Conservation (phyloP, 371 early-diverging fungal genomes). For the Haplosporangium sp. region DNA sequence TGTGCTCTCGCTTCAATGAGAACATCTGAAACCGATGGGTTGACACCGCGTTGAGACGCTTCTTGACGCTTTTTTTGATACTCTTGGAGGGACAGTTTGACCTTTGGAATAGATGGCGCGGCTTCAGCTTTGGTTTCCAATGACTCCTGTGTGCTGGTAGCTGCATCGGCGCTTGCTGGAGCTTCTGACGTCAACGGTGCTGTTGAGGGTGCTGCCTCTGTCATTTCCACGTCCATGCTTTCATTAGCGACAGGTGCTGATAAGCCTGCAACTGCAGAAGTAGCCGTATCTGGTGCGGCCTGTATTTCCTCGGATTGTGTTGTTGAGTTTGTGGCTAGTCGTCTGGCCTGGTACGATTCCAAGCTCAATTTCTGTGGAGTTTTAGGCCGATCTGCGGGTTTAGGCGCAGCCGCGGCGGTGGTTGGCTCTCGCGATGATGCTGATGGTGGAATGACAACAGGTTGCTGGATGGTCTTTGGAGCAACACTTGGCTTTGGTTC, state of each 20-base stretch:
- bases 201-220: neutral
- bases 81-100: constrained; percentile 62
- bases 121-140: constrained; percentile 3
- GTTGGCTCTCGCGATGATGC: neutral
- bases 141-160: neutral
- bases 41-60: constrained; percentile 29
- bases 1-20: neutral
- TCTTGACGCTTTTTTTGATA: constrained; percentile 61
- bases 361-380: constrained; percentile 44
- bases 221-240: constrained; percentile 25
- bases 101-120: constrained; percentile 54
- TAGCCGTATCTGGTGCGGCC: neutral
- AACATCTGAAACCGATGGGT: neutral
- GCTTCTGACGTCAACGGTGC: neutral
- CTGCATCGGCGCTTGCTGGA: neutral
- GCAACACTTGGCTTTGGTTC: neutral
- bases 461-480: constrained; percentile 5
- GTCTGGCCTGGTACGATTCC: constrained; percentile 48
- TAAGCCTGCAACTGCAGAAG: neutral
- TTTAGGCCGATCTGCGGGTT: constrained; percentile 29
- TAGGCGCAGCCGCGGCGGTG: neutral
- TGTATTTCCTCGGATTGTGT: constrained; percentile 5
- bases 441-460: constrained; percentile 1
- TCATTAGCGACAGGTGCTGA: constrained; percentile 1
- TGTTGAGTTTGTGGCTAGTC: constrained; percentile 16